A percentile compares a stretch with the other conserved stretches of the same genome.
Conservation (phyloP, 371 early-diverging fungal genomes). For the Parasitella parasitica region DNA sequence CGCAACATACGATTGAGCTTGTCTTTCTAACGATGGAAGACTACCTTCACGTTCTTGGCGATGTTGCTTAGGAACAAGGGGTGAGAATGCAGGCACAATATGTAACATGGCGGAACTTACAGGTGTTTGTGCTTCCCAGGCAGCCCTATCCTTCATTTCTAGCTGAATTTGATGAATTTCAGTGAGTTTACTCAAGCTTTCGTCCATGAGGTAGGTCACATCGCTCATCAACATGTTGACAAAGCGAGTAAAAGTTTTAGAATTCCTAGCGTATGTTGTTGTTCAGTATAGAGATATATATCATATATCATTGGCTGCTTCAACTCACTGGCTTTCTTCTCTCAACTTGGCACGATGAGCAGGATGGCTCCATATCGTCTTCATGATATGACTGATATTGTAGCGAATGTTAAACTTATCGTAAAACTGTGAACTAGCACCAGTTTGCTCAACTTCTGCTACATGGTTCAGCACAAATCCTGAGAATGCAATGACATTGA, state of each 20-base stretch:
- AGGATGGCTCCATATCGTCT: constrained; percentile 80
- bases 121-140: constrained; percentile 58
- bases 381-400: constrained; percentile 92
- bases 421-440: constrained; percentile 90
- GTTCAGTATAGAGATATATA: too few relatives aligned
- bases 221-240: constrained; percentile 96
- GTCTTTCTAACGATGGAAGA: constrained; percentile 76
- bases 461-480: not conserved
- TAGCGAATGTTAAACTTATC: constrained; percentile 98
- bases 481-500: not conserved
- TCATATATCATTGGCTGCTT: too few relatives aligned
- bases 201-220: constrained; percentile 93
- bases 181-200: constrained; percentile 82
- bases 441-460: constrained; percentile 92
- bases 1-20: constrained; percentile 84
- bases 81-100: not conserved
- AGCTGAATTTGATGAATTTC: constrained; percentile 82
- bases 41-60: constrained; percentile 68
- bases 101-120: constrained; percentile 33
- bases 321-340: constrained; percentile 65
- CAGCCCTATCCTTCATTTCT: constrained; percentile 64
- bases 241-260: constrained; percentile 84
- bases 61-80: constrained; percentile 31
- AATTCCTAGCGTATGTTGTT: constrained; percentile 40
- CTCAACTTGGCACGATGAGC: constrained; percentile 58